Percentiles rank a stretch among this genome's conserved stretches.
These are phyloP conservation scores for Lichenothelia convexa DNA, from an alignment of 495 filamentous ascomycete species.

Conservation along the genomic window DNA sequence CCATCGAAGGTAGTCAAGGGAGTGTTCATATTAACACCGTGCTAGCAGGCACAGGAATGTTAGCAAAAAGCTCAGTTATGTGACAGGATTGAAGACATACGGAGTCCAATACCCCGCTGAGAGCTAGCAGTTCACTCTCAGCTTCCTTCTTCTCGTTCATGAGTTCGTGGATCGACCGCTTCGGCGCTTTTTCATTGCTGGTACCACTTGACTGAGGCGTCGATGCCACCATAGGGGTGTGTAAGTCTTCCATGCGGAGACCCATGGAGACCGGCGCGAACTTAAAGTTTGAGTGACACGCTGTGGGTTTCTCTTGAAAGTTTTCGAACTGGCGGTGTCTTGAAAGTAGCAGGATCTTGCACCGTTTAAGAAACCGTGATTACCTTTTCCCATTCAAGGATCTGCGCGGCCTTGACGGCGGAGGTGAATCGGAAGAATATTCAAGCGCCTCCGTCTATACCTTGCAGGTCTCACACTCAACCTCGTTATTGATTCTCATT, in stretches of 20 bases:
- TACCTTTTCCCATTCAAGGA: no score
- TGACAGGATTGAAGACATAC: constrained; percentile 34
- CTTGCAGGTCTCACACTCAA: no score
- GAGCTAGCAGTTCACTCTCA: constrained; percentile 67
- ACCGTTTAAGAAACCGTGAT: no score
- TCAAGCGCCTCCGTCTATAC: no score
- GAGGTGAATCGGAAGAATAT: no score
- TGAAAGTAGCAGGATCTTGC: no score
- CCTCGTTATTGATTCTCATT: no score
- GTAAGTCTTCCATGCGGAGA: constrained; percentile 12
- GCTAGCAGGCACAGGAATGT: constrained; percentile 24
- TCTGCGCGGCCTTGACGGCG: no score
- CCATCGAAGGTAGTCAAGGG: constrained; percentile 77
- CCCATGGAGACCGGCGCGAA: no score
- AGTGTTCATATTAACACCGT: constrained; percentile 86
- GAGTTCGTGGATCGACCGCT: constrained; percentile 29
- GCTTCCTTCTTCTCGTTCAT: constrained; percentile 60
- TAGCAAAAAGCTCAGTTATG: not conserved
- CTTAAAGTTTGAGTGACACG: no score
- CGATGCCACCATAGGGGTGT: constrained; percentile 24
- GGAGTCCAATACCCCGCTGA: constrained; percentile 72
- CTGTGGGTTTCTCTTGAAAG: no score
- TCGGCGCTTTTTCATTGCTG: constrained; percentile 14
- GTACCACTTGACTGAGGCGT: constrained; percentile 18
- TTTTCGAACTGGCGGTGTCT: no score